Base-by-base conservation (phyloP, 2,329 filamentous ascomycete species). In the Myriangium duriaei region DNA sequence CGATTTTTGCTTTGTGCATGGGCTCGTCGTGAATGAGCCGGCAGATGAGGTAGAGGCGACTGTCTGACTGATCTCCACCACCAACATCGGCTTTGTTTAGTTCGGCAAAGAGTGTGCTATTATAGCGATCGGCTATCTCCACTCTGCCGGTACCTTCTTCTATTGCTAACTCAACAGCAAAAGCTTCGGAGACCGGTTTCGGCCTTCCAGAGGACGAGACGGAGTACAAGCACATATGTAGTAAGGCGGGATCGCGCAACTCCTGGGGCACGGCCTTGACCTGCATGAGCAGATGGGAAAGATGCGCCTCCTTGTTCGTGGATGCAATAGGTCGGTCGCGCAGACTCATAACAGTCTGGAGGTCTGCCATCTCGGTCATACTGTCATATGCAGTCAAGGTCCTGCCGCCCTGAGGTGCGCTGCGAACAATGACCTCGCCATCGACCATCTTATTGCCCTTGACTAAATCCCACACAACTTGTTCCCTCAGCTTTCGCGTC, bases 281-380 rank as follows among this genome's bases (percentile, higher is more conserved):
- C 49, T 93, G 85, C 18, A 95, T 72, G 42, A 93, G 67, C 4
- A 92, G 60, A 49, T 96, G 80, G 54, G 94, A 82, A 37, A 93
- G 63, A 24, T 82, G 77, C 34, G 79, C 70, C 48, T 85, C 68
- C 48, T 81, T 86, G 11, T 74, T 60, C 7, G 73, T 65, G 3
- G 74, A 67, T 13, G 74, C 72, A 0, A 86, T 87, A n/a, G 79
- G 75, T 48, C 83, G 80, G 41, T 94, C 80, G 32, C 98, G 68
- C 51, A 96, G 71, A 58, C 86, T 93, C 91, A 98, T 98, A 54
- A 87, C 75, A 4, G 91, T 92, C 63, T 98, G 92, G 40, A 96
- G 66, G 54, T 78, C 85, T 5, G 88, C 88, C 47, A 95, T 74
- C 42, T 94, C 82, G 17, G 96, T 81, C 3, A 91, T 83, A 1